Base-by-base conservation (phyloP, 163 green algal genomes). In the Botryococcus braunii region DNA sequence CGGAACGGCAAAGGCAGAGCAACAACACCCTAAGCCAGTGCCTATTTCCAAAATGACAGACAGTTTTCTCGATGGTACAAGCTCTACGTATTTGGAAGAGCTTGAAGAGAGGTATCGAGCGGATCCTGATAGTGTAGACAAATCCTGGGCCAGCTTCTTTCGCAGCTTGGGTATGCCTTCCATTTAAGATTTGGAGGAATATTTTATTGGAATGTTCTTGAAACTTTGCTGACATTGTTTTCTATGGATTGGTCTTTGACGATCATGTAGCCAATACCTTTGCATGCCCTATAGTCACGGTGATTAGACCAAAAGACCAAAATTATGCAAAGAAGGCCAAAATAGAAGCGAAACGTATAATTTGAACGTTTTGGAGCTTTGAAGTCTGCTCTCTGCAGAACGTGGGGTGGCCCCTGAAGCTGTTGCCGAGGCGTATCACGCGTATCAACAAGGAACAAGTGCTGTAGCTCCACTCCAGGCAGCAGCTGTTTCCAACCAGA, bases 61-160 rank as follows among this genome's bases (percentile, higher is more conserved):
- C 74, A 86, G 83, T 35, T 99, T 99, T 68, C 85, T 98, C 27
- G 88, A 97, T 72, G 94, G 85, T 38, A 97, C 87, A 25, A 89
- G 71, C 66, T 81, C 81, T 32, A 86, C 86, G 0, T 97, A 97
- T 71, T 75, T 98, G 43, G 92, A 98, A 75, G 86, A 96, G 69
- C 82, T 98, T 46, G 89, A 98, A 77, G 78, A 93, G 68, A 76
- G 81, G 21, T 97, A 92, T 63, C 74, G 87, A 27, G 72, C 74
- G 17, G 85, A 97, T 73, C 91, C 90, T 8, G 68, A 55, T 34
- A 91, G 76, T 63, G 89, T 97, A 4, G 87, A 96, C 79, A 85
- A 84, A 37, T 88, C 88, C 3, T 97, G 91, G 92, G 83, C 85
- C 17, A 82, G 75, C 60, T 97, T 96, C 70, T 96, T 98, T 78